Evolutionary conservation across 1,139 yeast genomes (phyloP), one percentile per base, ranked within the genome.

Genomic region (Kurtzmaniella natalensis): DNA sequence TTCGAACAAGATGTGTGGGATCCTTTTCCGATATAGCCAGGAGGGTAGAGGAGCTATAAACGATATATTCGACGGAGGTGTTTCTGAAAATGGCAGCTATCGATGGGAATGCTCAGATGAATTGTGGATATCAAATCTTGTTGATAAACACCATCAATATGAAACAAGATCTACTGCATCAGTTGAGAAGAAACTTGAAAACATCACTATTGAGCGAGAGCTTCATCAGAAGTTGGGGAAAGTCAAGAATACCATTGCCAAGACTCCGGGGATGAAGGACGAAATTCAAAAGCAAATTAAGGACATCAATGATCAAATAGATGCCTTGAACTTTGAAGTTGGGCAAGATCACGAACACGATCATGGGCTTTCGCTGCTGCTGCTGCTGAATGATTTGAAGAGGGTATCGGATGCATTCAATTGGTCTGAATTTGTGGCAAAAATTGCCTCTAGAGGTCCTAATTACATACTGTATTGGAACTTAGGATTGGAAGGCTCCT

Each of bases 401-500:
- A n/a, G n/a, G n/a, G n/a, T n/a, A 11, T 4, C 26, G 14, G 5
- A 10, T 5, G 22, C 24, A 3, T 18, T 36, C 28, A 27, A 37
- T 21, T 54, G 59, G 38, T 50, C 54, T n/a, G 37, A 41, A 6
- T 46, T 76, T 25, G 51, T 70, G 1, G 72, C 75, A 0, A 52
- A 59, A 34, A 62, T 78, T 3, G 51, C 70, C 1, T 56, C 66
- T 4, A 57, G 86, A 47, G 86, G 86, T 1, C 79, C 83, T 0
- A 76, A 79, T 45, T 72, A 47, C 37, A 33, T 59, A 4, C 44
- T 42, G 30, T 53, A 47, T 34, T 32, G 29, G 29, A 18, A 16
- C 4, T 5, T n/a, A n/a, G n/a, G n/a, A n/a, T n/a, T n/a, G n/a
- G n/a, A 44, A 26, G 31, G 16, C 46, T 29, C 28, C 55, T 36